Conservation (phyloP, 768 basidiomycete species). For the Kwoniella sp. region DNA sequence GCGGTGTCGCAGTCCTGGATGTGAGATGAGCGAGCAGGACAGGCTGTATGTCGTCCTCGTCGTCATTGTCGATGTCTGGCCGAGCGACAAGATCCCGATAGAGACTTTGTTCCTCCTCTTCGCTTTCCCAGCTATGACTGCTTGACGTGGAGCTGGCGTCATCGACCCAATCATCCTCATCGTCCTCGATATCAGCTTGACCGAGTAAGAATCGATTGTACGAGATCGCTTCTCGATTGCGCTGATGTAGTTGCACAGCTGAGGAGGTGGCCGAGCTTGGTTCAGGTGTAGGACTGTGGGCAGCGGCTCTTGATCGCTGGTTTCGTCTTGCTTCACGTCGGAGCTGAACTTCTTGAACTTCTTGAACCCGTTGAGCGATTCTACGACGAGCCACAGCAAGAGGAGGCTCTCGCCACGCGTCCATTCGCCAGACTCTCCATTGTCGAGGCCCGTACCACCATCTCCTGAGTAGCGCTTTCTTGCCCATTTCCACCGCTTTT, state of each 20-base stretch:
- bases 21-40: conserved; percentile 50
- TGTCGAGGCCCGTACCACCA: conserved; percentile 51
- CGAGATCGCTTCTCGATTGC: conserved; percentile 1
- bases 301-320: neutral
- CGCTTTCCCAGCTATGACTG: conserved; percentile 14
- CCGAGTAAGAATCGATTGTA: conserved; percentile 39
- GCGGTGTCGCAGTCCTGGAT: conserved; percentile 28
- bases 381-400: conserved; percentile 10
- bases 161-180: conserved; percentile 43
- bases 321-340: neutral
- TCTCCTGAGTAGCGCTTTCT: conserved; percentile 18
- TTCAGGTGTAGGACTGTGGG: conserved; percentile 3
- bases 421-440: conserved; percentile 44
- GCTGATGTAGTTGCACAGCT: conserved; percentile 13
- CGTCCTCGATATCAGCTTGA: conserved; percentile 42
- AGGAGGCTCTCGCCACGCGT: conserved; percentile 37
- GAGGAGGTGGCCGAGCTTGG: conserved; percentile 14
- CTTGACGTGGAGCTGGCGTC: conserved; percentile 24
- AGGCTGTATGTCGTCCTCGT: conserved; percentile 35
- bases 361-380: conserved; percentile 3
- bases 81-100: conserved; percentile 33
- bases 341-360: neutral
- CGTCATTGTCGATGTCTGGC: conserved; percentile 8
- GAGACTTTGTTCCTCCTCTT: conserved; percentile 25
- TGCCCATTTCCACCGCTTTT: conserved; percentile 11